These are phyloP conservation scores for Boeremia exigua DNA, from an alignment of 2,329 filamentous ascomycete species.

Conservation along the genomic window DNA sequence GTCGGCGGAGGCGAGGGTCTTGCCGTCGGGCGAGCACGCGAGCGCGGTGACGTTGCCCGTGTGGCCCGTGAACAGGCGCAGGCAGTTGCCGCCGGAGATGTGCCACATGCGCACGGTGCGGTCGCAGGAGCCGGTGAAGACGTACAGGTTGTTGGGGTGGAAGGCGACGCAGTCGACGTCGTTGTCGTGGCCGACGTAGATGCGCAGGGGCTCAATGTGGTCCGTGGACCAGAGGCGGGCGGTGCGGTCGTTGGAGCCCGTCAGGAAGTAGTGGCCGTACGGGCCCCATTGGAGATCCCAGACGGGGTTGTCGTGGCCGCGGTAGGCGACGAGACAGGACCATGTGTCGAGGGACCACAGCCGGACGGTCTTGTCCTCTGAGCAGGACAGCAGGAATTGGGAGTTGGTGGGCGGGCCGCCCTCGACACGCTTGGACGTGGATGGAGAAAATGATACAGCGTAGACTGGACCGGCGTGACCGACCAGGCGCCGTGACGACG, in stretches of 20 bases:
- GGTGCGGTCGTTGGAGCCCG: constrained; percentile 86
- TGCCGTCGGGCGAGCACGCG: constrained; percentile 85
- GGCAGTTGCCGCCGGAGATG: constrained; percentile 82
- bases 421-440: constrained; percentile 58
- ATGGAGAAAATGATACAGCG: constrained; percentile 85
- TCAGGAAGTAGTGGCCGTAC: constrained; percentile 93
- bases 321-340: constrained; percentile 92
- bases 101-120: constrained; percentile 98
- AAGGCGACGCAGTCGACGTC: constrained; percentile 91
- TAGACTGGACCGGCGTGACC: constrained; percentile 92
- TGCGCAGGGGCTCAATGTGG: constrained; percentile 83
- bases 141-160: constrained; percentile 91
- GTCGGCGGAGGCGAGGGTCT: constrained; percentile 89
- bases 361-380: constrained; percentile 84
- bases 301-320: constrained; percentile 87
- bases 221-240: constrained; percentile 92
- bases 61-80: constrained; percentile 92
- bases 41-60: constrained; percentile 84
- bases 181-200: constrained; percentile 91
- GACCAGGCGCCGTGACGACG: constrained; percentile 77
- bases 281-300: constrained; percentile 90
- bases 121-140: constrained; percentile 92
- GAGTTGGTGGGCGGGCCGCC: constrained; percentile 63
- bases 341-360: constrained; percentile 93
- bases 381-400: constrained; percentile 84